Evolutionary conservation across 2,329 filamentous ascomycete genomes (phyloP).

Genomic region (Dothiorella sarmentorum): DNA sequence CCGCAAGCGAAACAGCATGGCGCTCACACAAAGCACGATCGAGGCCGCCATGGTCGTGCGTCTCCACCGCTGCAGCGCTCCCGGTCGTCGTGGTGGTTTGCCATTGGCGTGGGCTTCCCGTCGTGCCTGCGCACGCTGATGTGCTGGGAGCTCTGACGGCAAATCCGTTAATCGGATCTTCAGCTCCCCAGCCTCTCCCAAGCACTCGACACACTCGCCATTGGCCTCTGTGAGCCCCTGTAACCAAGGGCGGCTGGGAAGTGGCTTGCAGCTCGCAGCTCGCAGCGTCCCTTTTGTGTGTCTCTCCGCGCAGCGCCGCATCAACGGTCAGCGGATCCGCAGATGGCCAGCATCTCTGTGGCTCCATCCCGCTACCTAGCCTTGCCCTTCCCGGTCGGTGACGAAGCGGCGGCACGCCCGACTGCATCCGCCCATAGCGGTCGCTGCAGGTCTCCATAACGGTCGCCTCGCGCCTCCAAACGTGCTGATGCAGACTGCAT

Average conservation of each 20-base stretch:
- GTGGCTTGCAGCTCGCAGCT: conserved; percentile 10
- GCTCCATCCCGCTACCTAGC: neutral
- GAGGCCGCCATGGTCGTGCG: neutral
- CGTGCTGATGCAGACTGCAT: neutral
- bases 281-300: too few relatives aligned
- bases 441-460: conserved; percentile 6
- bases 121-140: neutral
- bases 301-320: neutral
- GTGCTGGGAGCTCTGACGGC: conserved; percentile 13
- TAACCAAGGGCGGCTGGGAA: neutral
- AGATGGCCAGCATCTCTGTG: conserved; percentile 5
- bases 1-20: neutral
- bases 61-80: conserved; percentile 61
- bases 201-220: neutral
- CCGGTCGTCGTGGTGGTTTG: conserved; percentile 44
- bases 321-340: neutral
- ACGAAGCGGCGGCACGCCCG: neutral
- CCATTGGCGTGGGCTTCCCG: neutral
- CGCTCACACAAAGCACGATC: neutral
- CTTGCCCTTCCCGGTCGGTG: neutral
- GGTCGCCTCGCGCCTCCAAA: neutral
- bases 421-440: neutral
- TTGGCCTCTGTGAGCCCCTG: conserved; percentile 3
- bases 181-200: neutral
- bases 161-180: conserved; percentile 13